phyloP scores from a whole-genome alignment of 2,329 filamentous ascomycete genomes.

The Fusarium sulawesiense region DNA sequence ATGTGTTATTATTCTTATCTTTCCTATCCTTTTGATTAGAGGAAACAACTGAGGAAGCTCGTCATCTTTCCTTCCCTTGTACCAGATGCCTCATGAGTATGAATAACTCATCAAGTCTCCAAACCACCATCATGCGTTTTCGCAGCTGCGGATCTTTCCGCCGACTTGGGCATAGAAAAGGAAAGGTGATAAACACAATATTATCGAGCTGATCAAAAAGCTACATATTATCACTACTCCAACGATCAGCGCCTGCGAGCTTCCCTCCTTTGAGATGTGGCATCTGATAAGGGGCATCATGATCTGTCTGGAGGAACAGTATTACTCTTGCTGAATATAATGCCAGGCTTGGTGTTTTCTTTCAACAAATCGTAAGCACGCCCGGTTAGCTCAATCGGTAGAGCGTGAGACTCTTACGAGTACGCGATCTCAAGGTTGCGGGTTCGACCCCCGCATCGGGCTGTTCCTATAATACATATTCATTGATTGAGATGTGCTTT shows the following conservation, averaged over 20 bases:
- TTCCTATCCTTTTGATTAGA: too few species aligned
- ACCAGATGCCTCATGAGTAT: too few species aligned
- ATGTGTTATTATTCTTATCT: too few species aligned
- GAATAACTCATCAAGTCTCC: too few species aligned
- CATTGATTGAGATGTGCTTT: constrained; percentile 35
- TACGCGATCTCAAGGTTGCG: constrained; percentile 64
- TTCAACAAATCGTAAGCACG: constrained; percentile 50
- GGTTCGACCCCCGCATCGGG: constrained; percentile 63
- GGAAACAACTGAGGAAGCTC: too few species aligned
- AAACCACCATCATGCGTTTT: too few species aligned
- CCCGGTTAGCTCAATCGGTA: constrained; percentile 58
- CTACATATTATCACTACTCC: too few species aligned
- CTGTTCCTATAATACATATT: constrained; percentile 50
- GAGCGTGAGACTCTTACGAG: constrained; percentile 74
- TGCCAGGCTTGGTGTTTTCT: fast-evolving
- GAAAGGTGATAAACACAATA: too few species aligned
- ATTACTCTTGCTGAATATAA: fast-evolving
- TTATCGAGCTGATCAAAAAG: neutral
- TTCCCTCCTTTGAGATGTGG: neutral
- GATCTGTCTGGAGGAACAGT: too few species aligned
- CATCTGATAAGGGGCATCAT: neutral
- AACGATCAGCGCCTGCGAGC: neutral
- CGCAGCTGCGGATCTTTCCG: too few species aligned
- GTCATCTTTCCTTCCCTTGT: too few species aligned
- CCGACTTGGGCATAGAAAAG: too few species aligned